These are phyloP conservation scores for Rhododendron mucronatum DNA, from an alignment of 148 eudicot species.

Conservation along the genomic window DNA sequence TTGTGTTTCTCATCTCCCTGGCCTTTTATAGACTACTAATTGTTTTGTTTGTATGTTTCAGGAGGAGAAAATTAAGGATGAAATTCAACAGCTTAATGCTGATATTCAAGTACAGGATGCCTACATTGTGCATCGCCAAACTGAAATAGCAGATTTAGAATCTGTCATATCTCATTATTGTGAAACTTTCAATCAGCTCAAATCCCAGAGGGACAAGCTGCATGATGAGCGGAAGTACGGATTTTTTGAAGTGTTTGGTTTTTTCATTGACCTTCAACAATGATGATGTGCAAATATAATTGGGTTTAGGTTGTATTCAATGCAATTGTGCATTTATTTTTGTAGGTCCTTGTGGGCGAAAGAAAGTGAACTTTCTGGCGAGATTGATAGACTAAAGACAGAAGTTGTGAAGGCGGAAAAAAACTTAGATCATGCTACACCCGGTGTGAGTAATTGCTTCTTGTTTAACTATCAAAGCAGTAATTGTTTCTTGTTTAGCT, in stretches of 20 bases:
- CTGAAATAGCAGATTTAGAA: slow-evolving; percentile 43
- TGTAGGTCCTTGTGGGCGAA: slow-evolving; percentile 74
- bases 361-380: slow-evolving; percentile 78
- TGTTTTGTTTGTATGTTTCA: slow-evolving; percentile 23
- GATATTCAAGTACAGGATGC: slow-evolving; percentile 62
- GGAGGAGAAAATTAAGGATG: slow-evolving; percentile 67
- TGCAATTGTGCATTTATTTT: slow-evolving; percentile 6
- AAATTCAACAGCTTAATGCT: slow-evolving; percentile 56
- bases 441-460: slow-evolving; percentile 68
- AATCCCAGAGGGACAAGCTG: slow-evolving; percentile 68
- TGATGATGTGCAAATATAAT: neutral
- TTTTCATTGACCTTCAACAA: neutral
- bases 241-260: slow-evolving; percentile 3
- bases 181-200: slow-evolving; percentile 50
- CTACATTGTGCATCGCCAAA: slow-evolving; percentile 42
- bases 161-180: slow-evolving; percentile 44
- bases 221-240: slow-evolving; percentile 88
- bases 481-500: neutral
- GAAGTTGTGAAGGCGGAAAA: slow-evolving; percentile 90
- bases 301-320: neutral
- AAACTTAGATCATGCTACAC: slow-evolving; percentile 92
- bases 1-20: neutral
- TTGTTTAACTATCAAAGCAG: neutral
- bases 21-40: neutral
- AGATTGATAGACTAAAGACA: slow-evolving; percentile 72